Evolutionary conservation across 306 rosid genomes (phyloP).

Genomic region (Myrica gale): DNA sequence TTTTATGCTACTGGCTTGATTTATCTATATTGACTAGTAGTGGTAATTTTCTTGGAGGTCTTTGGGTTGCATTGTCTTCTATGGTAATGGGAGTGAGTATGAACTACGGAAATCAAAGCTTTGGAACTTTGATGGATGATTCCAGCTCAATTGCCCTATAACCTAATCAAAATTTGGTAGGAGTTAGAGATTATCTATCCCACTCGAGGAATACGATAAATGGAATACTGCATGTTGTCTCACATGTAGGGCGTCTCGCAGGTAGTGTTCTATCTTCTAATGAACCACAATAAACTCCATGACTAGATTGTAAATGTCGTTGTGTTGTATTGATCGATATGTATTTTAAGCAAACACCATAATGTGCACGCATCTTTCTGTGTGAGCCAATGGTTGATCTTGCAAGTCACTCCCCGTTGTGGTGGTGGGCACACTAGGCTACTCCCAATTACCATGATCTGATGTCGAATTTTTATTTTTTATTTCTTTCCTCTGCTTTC

Average conservation of each 20-base stretch:
- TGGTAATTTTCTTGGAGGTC: neutral
- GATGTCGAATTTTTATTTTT: neutral
- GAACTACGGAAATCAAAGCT: neutral
- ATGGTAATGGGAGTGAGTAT: neutral
- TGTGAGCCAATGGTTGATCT: constrained; percentile 18
- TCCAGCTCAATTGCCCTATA: neutral
- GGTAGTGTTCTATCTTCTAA: neutral
- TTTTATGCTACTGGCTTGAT: neutral
- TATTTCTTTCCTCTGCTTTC: neutral
- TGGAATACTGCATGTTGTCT: neutral
- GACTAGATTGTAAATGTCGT: neutral
- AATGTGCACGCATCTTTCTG: constrained; percentile 16
- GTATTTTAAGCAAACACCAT: neutral
- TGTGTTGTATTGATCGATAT: neutral
- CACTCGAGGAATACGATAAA: neutral
- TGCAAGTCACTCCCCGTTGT: neutral
- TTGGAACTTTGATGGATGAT: neutral
- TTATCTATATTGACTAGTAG: neutral
- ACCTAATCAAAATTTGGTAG: neutral
- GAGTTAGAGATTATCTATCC: neutral
- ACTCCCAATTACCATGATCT: neutral
- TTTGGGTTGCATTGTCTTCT: neutral
- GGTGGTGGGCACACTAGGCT: constrained; percentile 8
- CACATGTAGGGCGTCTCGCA: neutral
- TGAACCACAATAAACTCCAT: neutral